Percentiles rank a stretch among this genome's conserved stretches.
Conservation (phyloP, 2,329 filamentous ascomycete species). For the Kalaharituber pfeilii region DNA sequence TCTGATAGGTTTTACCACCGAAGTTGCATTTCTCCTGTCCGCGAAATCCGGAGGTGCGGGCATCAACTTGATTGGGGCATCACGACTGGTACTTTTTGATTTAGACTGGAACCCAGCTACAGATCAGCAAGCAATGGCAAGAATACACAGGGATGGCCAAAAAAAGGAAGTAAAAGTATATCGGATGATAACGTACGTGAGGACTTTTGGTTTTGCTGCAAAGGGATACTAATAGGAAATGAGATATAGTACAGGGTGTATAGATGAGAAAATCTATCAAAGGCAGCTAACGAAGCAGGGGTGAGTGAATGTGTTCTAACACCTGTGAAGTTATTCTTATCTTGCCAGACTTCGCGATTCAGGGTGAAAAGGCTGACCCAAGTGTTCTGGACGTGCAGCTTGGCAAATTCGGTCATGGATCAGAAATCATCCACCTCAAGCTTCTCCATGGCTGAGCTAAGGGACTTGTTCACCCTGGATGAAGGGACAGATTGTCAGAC, state of each 20-base stretch:
- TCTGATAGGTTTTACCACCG: slow-evolving; percentile 31
- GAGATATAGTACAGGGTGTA: slow-evolving; percentile 35
- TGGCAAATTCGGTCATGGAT: slow-evolving; percentile 52
- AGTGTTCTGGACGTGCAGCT: background rate
- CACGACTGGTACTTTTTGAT: slow-evolving; percentile 52
- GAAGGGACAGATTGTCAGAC: slow-evolving; percentile 45
- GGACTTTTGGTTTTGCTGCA: background rate
- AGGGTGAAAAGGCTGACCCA: background rate
- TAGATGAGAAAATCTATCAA: slow-evolving; percentile 53
- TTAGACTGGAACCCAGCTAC: slow-evolving; percentile 62
- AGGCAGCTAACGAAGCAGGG: background rate
- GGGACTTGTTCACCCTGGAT: slow-evolving; percentile 49
- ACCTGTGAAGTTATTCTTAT: background rate
- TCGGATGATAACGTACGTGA: slow-evolving; percentile 38
- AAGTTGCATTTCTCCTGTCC: slow-evolving; percentile 53
- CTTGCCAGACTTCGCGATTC: background rate
- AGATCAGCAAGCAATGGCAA: slow-evolving; percentile 57
- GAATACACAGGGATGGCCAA: slow-evolving; percentile 56
- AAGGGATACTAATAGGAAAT: background rate
- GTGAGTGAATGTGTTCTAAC: background rate
- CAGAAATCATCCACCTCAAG: slow-evolving; percentile 42
- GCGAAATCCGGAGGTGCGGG: slow-evolving; percentile 55
- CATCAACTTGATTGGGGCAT: slow-evolving; percentile 53
- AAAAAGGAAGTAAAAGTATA: slow-evolving; percentile 52
- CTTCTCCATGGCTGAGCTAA: slow-evolving; percentile 48